phyloP scores from a whole-genome alignment of 2,329 filamentous ascomycete genomes.

The Leptographium procerum region DNA sequence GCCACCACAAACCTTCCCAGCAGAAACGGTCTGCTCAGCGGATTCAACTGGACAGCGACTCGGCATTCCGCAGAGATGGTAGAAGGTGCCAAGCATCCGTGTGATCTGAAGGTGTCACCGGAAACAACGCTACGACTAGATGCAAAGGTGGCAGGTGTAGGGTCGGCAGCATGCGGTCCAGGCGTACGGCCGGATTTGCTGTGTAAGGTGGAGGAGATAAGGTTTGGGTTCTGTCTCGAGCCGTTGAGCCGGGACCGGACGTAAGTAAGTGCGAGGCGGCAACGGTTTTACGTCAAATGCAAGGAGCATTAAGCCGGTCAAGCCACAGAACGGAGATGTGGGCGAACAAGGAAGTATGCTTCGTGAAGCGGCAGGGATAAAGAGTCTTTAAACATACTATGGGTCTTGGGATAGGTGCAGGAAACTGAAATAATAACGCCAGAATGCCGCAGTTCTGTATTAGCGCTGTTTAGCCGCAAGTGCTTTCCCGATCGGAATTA shows the following conservation, averaged over 20 bases:
- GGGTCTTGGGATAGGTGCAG: no score
- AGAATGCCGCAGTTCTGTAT: no score
- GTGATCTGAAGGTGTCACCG: slow-evolving; percentile 41
- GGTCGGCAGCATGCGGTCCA: slow-evolving; percentile 37
- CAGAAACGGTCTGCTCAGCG: background rate
- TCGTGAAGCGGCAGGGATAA: no score
- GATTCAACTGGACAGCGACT: slow-evolving; percentile 44
- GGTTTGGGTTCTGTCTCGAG: slow-evolving; percentile 31
- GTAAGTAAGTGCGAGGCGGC: background rate
- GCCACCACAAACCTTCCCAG: background rate
- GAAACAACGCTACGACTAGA: slow-evolving; percentile 32
- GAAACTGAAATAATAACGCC: no score
- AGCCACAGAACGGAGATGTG: no score
- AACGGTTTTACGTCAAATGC: background rate
- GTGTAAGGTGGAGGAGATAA: slow-evolving; percentile 28
- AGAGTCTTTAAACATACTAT: no score
- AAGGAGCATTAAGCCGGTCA: background rate
- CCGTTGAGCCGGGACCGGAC: background rate
- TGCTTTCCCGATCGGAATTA: background rate
- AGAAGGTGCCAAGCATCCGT: slow-evolving; percentile 49
- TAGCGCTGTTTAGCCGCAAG: no score
- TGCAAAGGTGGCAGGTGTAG: slow-evolving; percentile 35
- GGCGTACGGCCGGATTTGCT: slow-evolving; percentile 32
- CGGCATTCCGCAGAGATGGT: slow-evolving; percentile 42
- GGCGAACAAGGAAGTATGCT: no score